Base-by-base conservation (phyloP, 345 rosid genomes). In the Euclidium syriacum region DNA sequence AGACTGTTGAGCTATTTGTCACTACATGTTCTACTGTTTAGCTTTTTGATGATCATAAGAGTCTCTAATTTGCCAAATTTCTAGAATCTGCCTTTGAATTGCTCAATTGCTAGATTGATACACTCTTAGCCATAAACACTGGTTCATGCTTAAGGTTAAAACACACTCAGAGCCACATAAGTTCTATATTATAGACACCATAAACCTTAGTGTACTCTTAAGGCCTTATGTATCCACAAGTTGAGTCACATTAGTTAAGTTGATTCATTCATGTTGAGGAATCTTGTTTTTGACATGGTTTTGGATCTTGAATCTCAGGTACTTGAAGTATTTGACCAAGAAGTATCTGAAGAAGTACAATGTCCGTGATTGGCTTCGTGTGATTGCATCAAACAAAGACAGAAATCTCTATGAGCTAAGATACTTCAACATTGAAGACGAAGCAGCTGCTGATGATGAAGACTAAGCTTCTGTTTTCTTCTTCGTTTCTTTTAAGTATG, bases 391-490 rank as follows among this genome's bases (percentile, higher is more conserved):
- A 18, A 80, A 81, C 84, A 81, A 83, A 74, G 87, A 86, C 49
- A 76, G 74, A 7, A 81, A 68, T 60, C 20, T 80, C 7, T 86
- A 81, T 36, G 94, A 86, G 59, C 67, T 83, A 19, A 65, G 90
- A 25, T 86, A 86, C 75, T 86, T 86, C 65, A 83, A 80, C 67
- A 86, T 84, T 52, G 87, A 84, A 18, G 92, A 88, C 68, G 87
- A 85, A 18, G 88, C 83, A 77, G 88, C 83, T 30, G 86, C 74
- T 41, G 92, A 80, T 52, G 86, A 85, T 43, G 92, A 86, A 25
- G 57, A 55, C 60, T 40, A 43, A 42, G 60, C 55, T 67, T 23
- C 33, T 44, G 6, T 52, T 29, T 6, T 10, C 27, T 42, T 23
- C 35, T 42, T 33, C 36, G 10, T 60, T 27, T 38, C 8, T 47